Evolutionary conservation across 345 rosid genomes (phyloP).

Genomic region (Syzygium aqueum): DNA sequence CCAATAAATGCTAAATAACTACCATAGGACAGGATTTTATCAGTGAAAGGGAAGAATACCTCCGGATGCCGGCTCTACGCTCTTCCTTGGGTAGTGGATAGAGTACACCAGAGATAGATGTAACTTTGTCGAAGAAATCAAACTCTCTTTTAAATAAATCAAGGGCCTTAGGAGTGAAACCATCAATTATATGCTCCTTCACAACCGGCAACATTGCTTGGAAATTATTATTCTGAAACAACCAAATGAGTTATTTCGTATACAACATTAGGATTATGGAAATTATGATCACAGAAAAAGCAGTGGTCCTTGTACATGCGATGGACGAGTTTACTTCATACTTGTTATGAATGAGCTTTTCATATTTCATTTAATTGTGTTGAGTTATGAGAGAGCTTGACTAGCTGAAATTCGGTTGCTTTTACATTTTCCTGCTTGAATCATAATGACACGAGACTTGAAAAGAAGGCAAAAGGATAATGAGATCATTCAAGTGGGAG

Average conservation of each 20-base stretch:
- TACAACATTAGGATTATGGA: background rate
- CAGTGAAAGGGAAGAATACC: conserved; percentile 26
- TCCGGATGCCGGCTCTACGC: conserved; percentile 92
- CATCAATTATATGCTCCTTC: conserved; percentile 77
- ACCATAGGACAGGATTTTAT: conserved; percentile 2
- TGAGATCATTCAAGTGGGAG: background rate
- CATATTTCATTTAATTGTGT: background rate
- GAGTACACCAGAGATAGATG: conserved; percentile 84
- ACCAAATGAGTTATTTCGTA: background rate
- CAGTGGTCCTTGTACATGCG: background rate
- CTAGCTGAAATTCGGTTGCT: background rate
- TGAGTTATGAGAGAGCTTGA: background rate
- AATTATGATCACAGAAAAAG: background rate
- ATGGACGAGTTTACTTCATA: background rate
- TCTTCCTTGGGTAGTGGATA: conserved; percentile 85
- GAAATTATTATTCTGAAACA: conserved; percentile 66
- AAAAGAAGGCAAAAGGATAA: background rate
- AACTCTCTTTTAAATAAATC: conserved; percentile 83
- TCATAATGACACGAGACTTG: background rate
- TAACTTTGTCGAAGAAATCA: conserved; percentile 89
- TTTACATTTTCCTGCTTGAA: background rate
- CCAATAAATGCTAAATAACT: background rate
- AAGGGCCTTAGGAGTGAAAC: conserved; percentile 69
- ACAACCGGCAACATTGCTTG: conserved; percentile 74
- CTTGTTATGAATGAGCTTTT: background rate